Base-by-base conservation (phyloP, 306 rosid species). In the Rosa lucieae region DNA sequence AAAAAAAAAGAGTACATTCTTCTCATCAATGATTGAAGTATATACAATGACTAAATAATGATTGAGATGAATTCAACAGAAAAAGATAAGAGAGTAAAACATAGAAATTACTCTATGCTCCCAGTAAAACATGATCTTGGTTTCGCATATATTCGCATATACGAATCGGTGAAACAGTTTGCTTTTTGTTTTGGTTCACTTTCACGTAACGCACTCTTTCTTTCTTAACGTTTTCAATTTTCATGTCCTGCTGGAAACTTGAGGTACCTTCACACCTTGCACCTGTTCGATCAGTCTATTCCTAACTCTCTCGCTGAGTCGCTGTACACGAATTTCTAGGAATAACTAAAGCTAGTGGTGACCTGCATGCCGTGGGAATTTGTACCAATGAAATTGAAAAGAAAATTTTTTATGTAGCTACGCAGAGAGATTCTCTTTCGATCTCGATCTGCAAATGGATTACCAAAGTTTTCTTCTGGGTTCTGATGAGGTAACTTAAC, bases 131-230 rank as follows among this genome's bases (percentile, higher is more conserved):
- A 21, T 4, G 18, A 59, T 42, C 55, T 15, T 59, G 58, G 70
- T 59, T 20, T 23, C 49, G 53, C 29, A 37, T 75, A 43, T 43
- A 59, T 23, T 42, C 78, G 69, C 17, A 55, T 56, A 5, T 63
- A 40, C 62, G 14, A n/a, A 53, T 51, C 44, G 21, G 40, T 74
- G 67, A 55, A n/a, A 74, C 77, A 39, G 40, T 74, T 21, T 13
- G 40, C 32, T 39, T 18, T 48, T 35, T 53, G 17, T 55, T 40
- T 55, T 40, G 52, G 42, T 56, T 39, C 14, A n/a, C 39, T 39
- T 53, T 53, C 52, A 74, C 7, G 18, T 14, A 32, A 26, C 5
- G 69, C 18, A 13, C 15, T 21, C 15, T 9, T 20, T 53, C 59
- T 56, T 59, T 23, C 66, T 23, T 23, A 59, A 59, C 66, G 35